Base-by-base conservation (phyloP, 1,284 basidiomycete species). In the Psilocybe mexicana region DNA sequence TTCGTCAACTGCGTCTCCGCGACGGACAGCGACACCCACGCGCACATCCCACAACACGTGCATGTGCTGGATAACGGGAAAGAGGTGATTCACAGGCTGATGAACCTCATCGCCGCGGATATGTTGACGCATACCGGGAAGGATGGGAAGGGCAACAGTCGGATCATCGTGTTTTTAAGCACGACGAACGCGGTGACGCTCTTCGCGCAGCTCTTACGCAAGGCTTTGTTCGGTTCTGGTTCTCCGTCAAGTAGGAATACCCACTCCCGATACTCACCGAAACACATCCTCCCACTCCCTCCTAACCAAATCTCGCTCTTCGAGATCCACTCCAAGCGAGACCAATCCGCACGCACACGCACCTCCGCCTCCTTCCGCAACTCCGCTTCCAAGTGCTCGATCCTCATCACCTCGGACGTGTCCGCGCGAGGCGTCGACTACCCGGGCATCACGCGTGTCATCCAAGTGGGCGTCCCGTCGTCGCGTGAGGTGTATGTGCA, bases 391-490 rank as follows among this genome's bases (percentile, higher is more conserved):
- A 79, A 70, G 24, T 74, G 79, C 14, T 82, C 79, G 1, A 78
- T 98, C 26, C 83, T 98, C 59, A 80, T 98, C 64, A 92, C 89
- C 1, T 94, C 93, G 0, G 95, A 98, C 66, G 90, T 98, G 1
- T 94, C 93, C 10, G 94, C 94, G 8, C 86, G 94, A 57, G 94
- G 94, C 23, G 87, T 97, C 57, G 93, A 96, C 72, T 96, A 96
- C 70, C 93, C 92, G 6, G 87, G 86, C 25, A 93, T 97, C 24
- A 96, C 94, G 0, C 87, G 96, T 28, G 93, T 98, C 55, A 93
- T 99, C 65, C 96, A 98, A 73, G 77, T 99, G 55, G 94, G 96
- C 58, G 78, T 92, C 3, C 94, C 96, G 0, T 71, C 76, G 6
- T 79, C 73, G 4, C 72, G 83, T 8, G 90, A 95, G 47, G 85